Evolutionary conservation across 2,329 filamentous ascomycete genomes (phyloP).

Genomic region (Periconia macrospinosa): DNA sequence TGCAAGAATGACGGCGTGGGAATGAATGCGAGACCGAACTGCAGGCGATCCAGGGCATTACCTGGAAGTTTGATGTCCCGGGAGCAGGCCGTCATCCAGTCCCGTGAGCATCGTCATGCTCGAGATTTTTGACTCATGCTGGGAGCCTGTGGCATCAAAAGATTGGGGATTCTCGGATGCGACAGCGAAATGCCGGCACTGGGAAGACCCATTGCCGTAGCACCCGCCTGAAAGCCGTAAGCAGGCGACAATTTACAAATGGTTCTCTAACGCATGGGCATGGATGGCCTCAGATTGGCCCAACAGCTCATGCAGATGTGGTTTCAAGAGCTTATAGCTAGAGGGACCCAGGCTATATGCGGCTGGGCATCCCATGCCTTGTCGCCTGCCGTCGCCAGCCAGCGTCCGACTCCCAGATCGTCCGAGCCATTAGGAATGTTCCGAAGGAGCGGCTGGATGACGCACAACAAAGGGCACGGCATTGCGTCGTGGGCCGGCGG

Average conservation of each 20-base stretch:
- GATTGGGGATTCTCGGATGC: conserved; percentile 28
- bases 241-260: conserved; percentile 25
- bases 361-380: conserved; percentile 33
- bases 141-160: conserved; percentile 6
- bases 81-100: conserved; percentile 18
- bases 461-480: conserved; percentile 30
- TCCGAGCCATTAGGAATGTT: conserved; percentile 39
- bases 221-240: conserved; percentile 38
- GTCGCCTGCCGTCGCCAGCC: too few species aligned
- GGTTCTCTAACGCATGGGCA: conserved; percentile 42
- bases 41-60: conserved; percentile 20
- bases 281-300: conserved; percentile 39
- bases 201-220: conserved; percentile 39
- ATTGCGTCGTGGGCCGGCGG: conserved; percentile 8
- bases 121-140: conserved; percentile 13
- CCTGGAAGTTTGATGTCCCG: conserved; percentile 33
- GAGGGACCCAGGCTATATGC: conserved; percentile 41
- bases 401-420: conserved; percentile 30
- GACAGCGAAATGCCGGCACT: conserved; percentile 36
- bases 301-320: conserved; percentile 41
- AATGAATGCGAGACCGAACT: conserved; percentile 2
- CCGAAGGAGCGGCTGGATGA: conserved; percentile 27
- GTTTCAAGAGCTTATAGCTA: conserved; percentile 42
- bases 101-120: conserved; percentile 4
- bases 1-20: not conserved